Evolutionary conservation across 2,329 filamentous ascomycete genomes (phyloP).

Genomic region (Pochonia chlamydosporia): DNA sequence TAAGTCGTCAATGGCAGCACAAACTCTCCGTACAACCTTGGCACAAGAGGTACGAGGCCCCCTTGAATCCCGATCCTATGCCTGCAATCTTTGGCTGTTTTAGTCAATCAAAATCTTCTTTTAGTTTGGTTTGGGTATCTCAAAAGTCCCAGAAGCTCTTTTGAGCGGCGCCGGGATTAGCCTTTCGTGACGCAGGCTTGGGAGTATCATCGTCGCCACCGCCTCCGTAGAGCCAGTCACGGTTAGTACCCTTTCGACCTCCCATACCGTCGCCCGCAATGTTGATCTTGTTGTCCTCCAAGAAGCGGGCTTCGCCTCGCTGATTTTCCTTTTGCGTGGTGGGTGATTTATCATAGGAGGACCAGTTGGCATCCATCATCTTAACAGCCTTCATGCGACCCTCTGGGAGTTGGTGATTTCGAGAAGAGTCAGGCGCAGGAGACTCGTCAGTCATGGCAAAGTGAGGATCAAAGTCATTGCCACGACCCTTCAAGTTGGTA

Average conservation of each 20-base stretch:
- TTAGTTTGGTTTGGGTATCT: background rate
- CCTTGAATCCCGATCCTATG: constrained; percentile 5
- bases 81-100: constrained; percentile 8
- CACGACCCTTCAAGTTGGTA: constrained; percentile 67
- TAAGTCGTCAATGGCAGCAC: constrained; percentile 16
- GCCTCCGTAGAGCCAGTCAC: constrained; percentile 54
- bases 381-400: constrained; percentile 65
- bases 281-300: constrained; percentile 30
- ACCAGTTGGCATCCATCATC: constrained; percentile 65
- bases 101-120: background rate
- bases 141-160: constrained; percentile 43
- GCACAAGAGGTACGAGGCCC: background rate
- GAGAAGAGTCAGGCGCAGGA: constrained; percentile 37
- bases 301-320: constrained; percentile 44
- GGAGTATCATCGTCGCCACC: constrained; percentile 39
- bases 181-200: constrained; percentile 30
- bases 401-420: constrained; percentile 42
- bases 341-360: constrained; percentile 49
- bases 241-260: constrained; percentile 46
- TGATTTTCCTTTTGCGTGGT: constrained; percentile 45
- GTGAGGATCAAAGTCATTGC: constrained; percentile 72
- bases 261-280: constrained; percentile 64
- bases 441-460: constrained; percentile 70
- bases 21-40: constrained; percentile 2
- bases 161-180: constrained; percentile 15